phyloP scores from a whole-genome alignment of 331 rosid species.

The Pyracantha coccinea region DNA sequence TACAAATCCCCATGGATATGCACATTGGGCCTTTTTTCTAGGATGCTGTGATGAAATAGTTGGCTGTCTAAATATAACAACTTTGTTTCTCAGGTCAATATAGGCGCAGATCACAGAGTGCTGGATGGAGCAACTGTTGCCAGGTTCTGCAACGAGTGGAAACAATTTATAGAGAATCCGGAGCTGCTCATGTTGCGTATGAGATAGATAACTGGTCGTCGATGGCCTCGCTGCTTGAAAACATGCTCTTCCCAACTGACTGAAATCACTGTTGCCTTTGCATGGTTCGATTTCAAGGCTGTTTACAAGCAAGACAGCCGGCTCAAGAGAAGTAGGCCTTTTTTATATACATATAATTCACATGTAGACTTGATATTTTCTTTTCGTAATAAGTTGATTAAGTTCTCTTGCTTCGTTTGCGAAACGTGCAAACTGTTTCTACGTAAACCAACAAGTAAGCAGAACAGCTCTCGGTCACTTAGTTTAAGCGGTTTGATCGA shows the following conservation, averaged over 20 bases:
- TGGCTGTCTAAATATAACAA: neutral
- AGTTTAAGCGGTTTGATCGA: too few species aligned
- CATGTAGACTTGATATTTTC: neutral
- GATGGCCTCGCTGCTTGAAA: too few species aligned
- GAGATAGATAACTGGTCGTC: slow-evolving; percentile 33
- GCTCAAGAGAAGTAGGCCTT: neutral
- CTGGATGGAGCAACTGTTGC: slow-evolving; percentile 97
- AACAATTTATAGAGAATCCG: slow-evolving; percentile 62
- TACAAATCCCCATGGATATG: neutral
- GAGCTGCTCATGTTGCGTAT: slow-evolving; percentile 63
- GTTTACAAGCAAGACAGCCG: neutral
- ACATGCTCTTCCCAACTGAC: neutral
- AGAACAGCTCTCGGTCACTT: too few species aligned
- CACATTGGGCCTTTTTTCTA: neutral
- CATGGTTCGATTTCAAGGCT: neutral
- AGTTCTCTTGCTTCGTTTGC: neutral
- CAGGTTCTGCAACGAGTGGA: slow-evolving; percentile 86
- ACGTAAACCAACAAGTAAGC: neutral
- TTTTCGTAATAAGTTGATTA: neutral
- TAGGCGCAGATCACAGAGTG: slow-evolving; percentile 95
- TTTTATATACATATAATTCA: neutral
- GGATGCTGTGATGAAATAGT: neutral
- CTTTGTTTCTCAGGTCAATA: slow-evolving; percentile 48
- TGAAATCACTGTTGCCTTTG: neutral
- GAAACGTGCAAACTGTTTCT: neutral